phyloP scores from a whole-genome alignment of 306 rosid genomes.

The Lathyrus oleraceus region DNA sequence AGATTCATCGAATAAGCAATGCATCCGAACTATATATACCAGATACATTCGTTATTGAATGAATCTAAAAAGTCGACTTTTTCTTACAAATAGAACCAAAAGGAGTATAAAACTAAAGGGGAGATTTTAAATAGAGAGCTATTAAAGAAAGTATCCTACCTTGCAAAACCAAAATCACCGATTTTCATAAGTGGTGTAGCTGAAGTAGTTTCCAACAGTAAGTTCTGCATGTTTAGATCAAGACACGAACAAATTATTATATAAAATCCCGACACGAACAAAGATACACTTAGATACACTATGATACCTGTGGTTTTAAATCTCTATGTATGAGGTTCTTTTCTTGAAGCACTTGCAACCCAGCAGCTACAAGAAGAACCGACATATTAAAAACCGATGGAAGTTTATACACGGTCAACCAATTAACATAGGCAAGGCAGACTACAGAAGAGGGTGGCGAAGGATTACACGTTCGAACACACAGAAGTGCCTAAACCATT shows the following conservation, averaged over 20 bases:
- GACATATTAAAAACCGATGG: constrained; percentile 28
- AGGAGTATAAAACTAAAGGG: background rate
- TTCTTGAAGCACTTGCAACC: constrained; percentile 87
- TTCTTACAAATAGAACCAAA: no score
- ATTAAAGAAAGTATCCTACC: constrained; percentile 47
- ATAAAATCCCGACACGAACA: constrained; percentile 27
- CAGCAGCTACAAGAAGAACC: constrained; percentile 64
- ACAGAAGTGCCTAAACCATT: constrained; percentile 26
- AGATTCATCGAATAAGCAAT: no score
- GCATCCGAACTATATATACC: no score
- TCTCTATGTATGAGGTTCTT: constrained; percentile 93
- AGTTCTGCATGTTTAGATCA: constrained; percentile 65
- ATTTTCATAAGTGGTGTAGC: constrained; percentile 69
- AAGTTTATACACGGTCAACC: constrained; percentile 12
- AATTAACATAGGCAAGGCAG: constrained; percentile 10
- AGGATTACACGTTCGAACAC: constrained; percentile 9
- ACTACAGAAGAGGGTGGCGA: background rate
- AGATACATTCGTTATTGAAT: no score
- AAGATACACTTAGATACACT: background rate
- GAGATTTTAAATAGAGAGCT: constrained; percentile 5
- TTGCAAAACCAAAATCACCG: constrained; percentile 98
- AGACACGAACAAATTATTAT: background rate
- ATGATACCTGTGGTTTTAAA: constrained; percentile 89
- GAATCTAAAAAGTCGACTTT: no score
- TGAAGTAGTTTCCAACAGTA: constrained; percentile 60